phyloP scores from a whole-genome alignment of 2,329 filamentous ascomycete species.

The Geoglossum cookeanum region DNA sequence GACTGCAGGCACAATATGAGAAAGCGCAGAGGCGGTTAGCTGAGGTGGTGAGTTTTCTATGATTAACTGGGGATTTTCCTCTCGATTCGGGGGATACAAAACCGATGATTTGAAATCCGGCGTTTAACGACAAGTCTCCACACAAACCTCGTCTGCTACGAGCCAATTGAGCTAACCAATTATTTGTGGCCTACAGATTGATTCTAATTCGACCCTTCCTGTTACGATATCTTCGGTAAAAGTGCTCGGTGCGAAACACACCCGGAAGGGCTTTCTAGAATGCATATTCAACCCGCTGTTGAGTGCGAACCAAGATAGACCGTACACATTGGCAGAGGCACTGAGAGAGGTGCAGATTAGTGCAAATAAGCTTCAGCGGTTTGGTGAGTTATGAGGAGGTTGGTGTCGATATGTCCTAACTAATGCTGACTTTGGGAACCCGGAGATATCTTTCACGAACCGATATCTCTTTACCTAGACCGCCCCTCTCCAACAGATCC shows the following conservation, averaged over 20 bases:
- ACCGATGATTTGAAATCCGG: background rate
- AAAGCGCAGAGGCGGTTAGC: slow-evolving; percentile 43
- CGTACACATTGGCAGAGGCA: slow-evolving; percentile 65
- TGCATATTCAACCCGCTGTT: slow-evolving; percentile 63
- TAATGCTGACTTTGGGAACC: background rate
- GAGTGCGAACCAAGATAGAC: slow-evolving; percentile 41
- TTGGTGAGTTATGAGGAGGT: slow-evolving; percentile 36
- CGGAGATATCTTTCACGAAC: slow-evolving; percentile 68
- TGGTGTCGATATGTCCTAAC: background rate
- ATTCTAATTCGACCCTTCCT: slow-evolving; percentile 68
- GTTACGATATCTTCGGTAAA: slow-evolving; percentile 74
- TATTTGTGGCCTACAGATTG: slow-evolving; percentile 29
- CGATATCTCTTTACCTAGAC: slow-evolving; percentile 67
- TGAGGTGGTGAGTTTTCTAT: slow-evolving; percentile 37
- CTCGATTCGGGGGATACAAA: slow-evolving; percentile 3
- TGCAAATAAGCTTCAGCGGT: slow-evolving; percentile 55
- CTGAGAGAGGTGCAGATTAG: slow-evolving; percentile 50
- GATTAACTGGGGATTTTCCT: background rate
- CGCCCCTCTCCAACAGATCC: slow-evolving; percentile 50
- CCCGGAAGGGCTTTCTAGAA: slow-evolving; percentile 68
- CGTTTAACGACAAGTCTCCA: background rate
- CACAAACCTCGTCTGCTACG: background rate
- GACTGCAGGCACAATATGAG: slow-evolving; percentile 36
- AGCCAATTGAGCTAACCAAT: slow-evolving; percentile 2
- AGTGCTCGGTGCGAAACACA: slow-evolving; percentile 65